Evolutionary conservation across 2,329 filamentous ascomycete species (phyloP).

Genomic region (Pseudogymnoascus sp.): DNA sequence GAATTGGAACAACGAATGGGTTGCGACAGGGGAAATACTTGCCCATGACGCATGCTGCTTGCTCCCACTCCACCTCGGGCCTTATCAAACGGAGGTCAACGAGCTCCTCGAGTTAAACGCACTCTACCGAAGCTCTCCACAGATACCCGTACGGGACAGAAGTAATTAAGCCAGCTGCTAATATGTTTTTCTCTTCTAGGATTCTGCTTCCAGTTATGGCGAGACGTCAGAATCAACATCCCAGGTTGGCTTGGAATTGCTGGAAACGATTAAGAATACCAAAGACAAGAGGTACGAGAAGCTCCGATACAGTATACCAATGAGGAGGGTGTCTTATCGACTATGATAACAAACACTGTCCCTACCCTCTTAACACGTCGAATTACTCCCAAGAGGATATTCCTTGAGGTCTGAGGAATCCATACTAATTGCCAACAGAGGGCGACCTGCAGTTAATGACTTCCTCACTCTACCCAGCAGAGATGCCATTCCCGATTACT

Average conservation of each 20-base stretch:
- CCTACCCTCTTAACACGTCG: neutral
- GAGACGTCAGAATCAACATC: constrained; percentile 65
- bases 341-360: neutral
- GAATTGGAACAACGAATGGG: neutral
- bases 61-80: constrained; percentile 1
- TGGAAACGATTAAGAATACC: constrained; percentile 67
- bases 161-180: constrained; percentile 21
- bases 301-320: neutral
- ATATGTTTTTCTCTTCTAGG: constrained; percentile 22
- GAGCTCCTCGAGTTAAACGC: neutral
- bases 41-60: constrained; percentile 8
- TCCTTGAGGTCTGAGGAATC: neutral
- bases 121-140: constrained; percentile 7
- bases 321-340: neutral
- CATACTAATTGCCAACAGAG: constrained; percentile 37
- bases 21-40: constrained; percentile 7
- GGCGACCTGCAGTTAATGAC: constrained; percentile 64
- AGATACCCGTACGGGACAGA: neutral
- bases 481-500: constrained; percentile 65
- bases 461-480: constrained; percentile 66
- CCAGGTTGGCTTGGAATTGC: constrained; percentile 62
- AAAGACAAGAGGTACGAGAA: constrained; percentile 69
- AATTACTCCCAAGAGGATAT: neutral
- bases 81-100: constrained; percentile 4
- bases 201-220: constrained; percentile 22